Base-by-base conservation (phyloP, 371 early-diverging fungal genomes). In the Rhizopus delemar region DNA sequence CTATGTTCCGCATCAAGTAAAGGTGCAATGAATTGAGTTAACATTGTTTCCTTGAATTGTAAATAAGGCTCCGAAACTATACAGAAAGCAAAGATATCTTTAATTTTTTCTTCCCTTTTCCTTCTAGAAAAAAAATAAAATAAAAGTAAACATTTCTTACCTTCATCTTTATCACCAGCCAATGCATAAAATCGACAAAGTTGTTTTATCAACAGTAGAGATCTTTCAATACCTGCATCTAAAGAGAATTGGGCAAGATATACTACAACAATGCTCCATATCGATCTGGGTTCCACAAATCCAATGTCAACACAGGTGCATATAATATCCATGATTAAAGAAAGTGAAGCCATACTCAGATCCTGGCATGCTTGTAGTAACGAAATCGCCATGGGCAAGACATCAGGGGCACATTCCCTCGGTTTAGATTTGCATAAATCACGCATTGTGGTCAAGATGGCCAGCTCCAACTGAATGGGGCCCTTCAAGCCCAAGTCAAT, bases 271-370 rank as follows among this genome's bases (percentile, higher is more conserved):
- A 85, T 71, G 11, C 69, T 75, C 86, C 86, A 85, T 0, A 82
- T 70, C 28, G 86, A 81, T 16, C 86, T 68, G 6, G 84, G 75
- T 28, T 85, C 86, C 0, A 75, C 80, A 1, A 85, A 60, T 1
- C 74, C 75, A 0, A 79, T 76, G 5, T 66, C 51, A 8, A 83
- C 68, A 22, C 80, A 82, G 6, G 73, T 65, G 38, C 71, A 77
- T 50, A 85, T 71, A 8, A 76, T 74, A 8, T 77, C 58, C 16
- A 85, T 66, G 13, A 83, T 71, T 5, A 78, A 54, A 7, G 81
- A 68, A 1, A 83, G 59, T 2, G 82, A 78, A 0, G 83, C 72
- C 22, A 73, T 57, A 31, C 78, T 78, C 2, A 85, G 52, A 46
- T 81, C 75, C 4, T 57, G 63, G 16, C 78, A 82, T 1, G 82